Conservation (phyloP, 805 yeast genomes). For the Ogataea methanolica region DNA sequence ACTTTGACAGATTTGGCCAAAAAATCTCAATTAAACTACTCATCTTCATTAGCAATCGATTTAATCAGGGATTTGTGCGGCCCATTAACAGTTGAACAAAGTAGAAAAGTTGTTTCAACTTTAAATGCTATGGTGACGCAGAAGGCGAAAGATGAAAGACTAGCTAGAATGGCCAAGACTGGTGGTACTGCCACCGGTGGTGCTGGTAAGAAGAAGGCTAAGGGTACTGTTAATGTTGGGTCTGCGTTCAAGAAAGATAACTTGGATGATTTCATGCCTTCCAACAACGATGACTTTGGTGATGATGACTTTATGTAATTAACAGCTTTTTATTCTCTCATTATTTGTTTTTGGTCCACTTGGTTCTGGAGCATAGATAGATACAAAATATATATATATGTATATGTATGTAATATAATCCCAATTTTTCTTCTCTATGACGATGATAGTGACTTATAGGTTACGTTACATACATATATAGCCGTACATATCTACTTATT, state of each 20-base stretch:
- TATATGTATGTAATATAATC: too few relatives aligned
- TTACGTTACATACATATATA: too few relatives aligned
- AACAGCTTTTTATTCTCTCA: too few relatives aligned
- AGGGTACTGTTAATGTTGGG: slow-evolving; percentile 67
- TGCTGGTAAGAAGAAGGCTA: slow-evolving; percentile 93
- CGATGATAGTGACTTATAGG: too few relatives aligned
- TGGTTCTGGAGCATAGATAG: too few relatives aligned
- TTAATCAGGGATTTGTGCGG: slow-evolving; percentile 77
- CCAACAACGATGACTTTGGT: slow-evolving; percentile 53
- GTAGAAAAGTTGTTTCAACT: slow-evolving; percentile 82
- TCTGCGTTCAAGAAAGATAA: slow-evolving; percentile 59
- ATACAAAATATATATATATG: too few relatives aligned
- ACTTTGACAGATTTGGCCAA: slow-evolving; percentile 58
- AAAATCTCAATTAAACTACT: slow-evolving; percentile 60
- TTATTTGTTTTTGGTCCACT: too few relatives aligned
- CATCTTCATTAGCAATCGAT: slow-evolving; percentile 76
- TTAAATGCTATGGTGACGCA: slow-evolving; percentile 76
- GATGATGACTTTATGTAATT: slow-evolving; percentile 80
- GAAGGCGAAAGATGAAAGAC: slow-evolving; percentile 87
- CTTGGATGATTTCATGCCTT: slow-evolving; percentile 42
- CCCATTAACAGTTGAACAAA: slow-evolving; percentile 77
- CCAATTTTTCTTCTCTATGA: too few relatives aligned
- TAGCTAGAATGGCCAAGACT: slow-evolving; percentile 71
- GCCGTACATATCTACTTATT: too few relatives aligned
- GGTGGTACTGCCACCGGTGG: slow-evolving; percentile 90